These are phyloP conservation scores for Ramularia endophylla DNA, from an alignment of 2,329 filamentous ascomycete species.

Conservation along the genomic window DNA sequence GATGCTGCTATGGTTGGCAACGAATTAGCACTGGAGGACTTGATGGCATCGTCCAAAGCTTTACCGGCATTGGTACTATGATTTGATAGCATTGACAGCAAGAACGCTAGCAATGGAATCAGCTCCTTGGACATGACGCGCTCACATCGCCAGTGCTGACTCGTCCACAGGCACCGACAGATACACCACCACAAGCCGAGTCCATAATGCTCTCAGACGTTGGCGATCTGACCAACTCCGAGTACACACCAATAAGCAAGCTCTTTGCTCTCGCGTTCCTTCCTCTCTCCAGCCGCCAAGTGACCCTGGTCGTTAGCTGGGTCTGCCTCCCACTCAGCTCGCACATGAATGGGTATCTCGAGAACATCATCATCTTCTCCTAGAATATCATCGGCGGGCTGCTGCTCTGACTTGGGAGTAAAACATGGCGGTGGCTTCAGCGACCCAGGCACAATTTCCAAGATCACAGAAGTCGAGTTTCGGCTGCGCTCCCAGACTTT, in stretches of 20 bases:
- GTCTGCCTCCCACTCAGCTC: conserved; percentile 82
- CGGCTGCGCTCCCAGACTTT: conserved; percentile 94
- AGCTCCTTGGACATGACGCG: too few species aligned
- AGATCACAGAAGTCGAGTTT: conserved; percentile 91
- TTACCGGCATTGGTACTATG: too few species aligned
- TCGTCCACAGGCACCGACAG: too few species aligned
- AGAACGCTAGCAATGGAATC: too few species aligned
- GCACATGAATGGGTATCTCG: conserved; percentile 91
- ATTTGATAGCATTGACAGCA: too few species aligned
- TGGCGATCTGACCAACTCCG: conserved; percentile 71
- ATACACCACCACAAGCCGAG: too few species aligned
- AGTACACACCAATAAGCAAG: conserved; percentile 94
- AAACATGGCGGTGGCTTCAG: conserved; percentile 19
- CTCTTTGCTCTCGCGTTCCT: conserved; percentile 71
- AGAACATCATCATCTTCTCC: conserved; percentile 58
- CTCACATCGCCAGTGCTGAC: too few species aligned
- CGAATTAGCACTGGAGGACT: too few species aligned
- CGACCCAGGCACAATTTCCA: conserved; percentile 71
- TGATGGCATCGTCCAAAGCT: too few species aligned
- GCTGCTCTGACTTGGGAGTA: conserved; percentile 17
- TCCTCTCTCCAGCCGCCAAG: conserved; percentile 45
- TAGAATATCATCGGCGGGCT: conserved; percentile 36
- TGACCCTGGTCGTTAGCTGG: conserved; percentile 57
- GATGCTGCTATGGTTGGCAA: too few species aligned
- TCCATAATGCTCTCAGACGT: too few species aligned